Evolutionary conservation across 192 early-diverging fungal genomes (phyloP), one percentile per base, ranked within the genome.

Genomic region (Coemansia sp.): DNA sequence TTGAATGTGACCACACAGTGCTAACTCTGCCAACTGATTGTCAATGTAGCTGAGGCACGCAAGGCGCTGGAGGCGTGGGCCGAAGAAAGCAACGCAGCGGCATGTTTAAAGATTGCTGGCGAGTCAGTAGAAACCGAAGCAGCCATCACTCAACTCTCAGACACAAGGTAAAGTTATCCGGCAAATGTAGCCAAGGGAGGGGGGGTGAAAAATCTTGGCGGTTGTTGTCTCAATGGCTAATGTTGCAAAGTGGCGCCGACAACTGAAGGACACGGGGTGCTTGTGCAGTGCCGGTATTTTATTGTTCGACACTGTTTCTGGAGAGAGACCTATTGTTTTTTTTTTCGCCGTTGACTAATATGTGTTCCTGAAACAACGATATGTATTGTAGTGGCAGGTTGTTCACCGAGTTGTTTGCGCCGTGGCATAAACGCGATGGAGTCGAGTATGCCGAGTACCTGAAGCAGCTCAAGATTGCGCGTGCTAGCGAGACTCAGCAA

Each of bases 341-440:
- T 7, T 45, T 24, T 24, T 7, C 37, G 40, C 1, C 41, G 22
- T 47, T 56, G 15, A 53, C 49, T 52, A 52, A 53, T 52, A 45
- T 53, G 41, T 16, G 22, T 20, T 15, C 22, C 47, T 64, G 50
- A 53, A 29, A 29, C 30, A 53, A 47, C 44, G 44, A 47, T 20
- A 4, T 53, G 50, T 29, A 27, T 39, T 71, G 71, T 82, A 82
- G 80, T 69, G 72, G 71, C 39, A 40, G 67, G 24, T 65, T 82
- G 34, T 82, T 82, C 49, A 77, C 71, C 2, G 75, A 82, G 6
- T 44, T 68, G 49, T 78, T 77, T 67, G 80, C 80, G 41, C 65
- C 75, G 56, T 82, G 80, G 80, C 39, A 78, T 49, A 64, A 58
- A 45, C 75, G 75, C 50, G 71, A 78, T 35, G 80, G 80, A 13